Conservation (phyloP, 306 rosid species). For the Prunus mume region DNA sequence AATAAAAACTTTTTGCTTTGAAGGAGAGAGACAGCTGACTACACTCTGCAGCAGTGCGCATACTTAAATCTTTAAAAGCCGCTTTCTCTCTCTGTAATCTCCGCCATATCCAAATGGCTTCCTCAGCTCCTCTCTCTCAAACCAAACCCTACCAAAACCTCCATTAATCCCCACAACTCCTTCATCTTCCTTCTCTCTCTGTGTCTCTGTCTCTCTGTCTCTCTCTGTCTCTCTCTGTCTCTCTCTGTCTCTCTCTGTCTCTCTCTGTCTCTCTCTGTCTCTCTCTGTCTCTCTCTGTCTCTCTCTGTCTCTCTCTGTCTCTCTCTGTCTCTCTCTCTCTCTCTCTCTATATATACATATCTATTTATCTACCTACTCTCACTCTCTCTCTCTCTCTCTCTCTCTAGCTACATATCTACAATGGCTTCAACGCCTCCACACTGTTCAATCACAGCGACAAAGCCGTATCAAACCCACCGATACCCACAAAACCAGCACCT, state of each 20-base stretch:
- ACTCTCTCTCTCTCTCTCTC: not conserved
- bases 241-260: not conserved
- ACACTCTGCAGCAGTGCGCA: not conserved
- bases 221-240: not conserved
- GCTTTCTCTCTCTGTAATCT: not conserved
- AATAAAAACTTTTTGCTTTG: too few species aligned
- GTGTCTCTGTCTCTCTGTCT: not conserved
- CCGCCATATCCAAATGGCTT: slow-evolving; percentile 19
- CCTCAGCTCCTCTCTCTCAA: not conserved
- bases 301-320: not conserved
- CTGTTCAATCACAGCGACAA: slow-evolving; percentile 49
- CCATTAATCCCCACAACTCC: not conserved
- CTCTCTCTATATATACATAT: not conserved
- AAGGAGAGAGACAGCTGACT: not conserved
- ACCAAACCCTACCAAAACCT: slow-evolving; percentile 22
- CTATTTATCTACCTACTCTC: not conserved
- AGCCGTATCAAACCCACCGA: slow-evolving; percentile 45
- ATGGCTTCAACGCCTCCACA: slow-evolving; percentile 77
- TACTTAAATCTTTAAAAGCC: slow-evolving; percentile 4
- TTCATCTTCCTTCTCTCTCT: not conserved
- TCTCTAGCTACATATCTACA: not conserved
- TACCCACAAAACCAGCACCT: slow-evolving; percentile 42
- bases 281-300: not conserved
- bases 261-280: not conserved
- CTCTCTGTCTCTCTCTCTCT: not conserved